phyloP scores from a whole-genome alignment of 441 rosid genomes.

The Hypseocharis bilobata region DNA sequence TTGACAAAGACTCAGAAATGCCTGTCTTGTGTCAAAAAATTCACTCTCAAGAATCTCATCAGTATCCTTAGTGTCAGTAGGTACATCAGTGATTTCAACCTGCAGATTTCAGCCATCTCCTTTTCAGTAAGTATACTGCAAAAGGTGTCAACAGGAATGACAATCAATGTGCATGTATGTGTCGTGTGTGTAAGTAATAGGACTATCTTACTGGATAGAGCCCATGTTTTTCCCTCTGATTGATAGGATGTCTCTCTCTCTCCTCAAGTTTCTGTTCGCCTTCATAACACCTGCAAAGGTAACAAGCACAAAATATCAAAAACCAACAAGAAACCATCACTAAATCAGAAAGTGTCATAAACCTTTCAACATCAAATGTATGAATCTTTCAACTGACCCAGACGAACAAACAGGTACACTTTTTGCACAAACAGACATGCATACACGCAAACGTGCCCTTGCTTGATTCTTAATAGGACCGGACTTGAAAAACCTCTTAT shows the following conservation, averaged over 20 bases:
- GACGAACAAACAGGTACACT: too few species aligned
- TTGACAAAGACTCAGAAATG: constrained; percentile 97
- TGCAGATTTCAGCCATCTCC: constrained; percentile 28
- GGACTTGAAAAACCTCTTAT: too few species aligned
- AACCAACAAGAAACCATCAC: background rate
- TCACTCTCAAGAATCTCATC: constrained; percentile 98
- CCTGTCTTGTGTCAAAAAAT: constrained; percentile 97
- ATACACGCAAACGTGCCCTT: too few species aligned
- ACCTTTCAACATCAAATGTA: too few species aligned
- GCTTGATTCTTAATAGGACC: too few species aligned
- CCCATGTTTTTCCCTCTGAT: constrained; percentile 71
- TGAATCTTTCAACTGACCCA: too few species aligned
- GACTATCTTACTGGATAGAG: constrained; percentile 60
- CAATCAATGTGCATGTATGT: background rate
- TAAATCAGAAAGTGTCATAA: background rate
- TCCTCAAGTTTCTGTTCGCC: constrained; percentile 83
- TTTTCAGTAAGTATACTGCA: constrained; percentile 13
- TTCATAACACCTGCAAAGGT: constrained; percentile 67
- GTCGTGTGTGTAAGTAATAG: background rate
- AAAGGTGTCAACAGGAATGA: background rate
- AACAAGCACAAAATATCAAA: constrained; percentile 20
- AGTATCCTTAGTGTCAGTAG: constrained; percentile 76
- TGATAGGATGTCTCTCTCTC: constrained; percentile 79
- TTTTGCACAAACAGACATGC: too few species aligned
- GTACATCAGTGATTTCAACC: constrained; percentile 68